Conservation (phyloP, 495 filamentous ascomycete species). For the Ascodesmis nigricans region DNA sequence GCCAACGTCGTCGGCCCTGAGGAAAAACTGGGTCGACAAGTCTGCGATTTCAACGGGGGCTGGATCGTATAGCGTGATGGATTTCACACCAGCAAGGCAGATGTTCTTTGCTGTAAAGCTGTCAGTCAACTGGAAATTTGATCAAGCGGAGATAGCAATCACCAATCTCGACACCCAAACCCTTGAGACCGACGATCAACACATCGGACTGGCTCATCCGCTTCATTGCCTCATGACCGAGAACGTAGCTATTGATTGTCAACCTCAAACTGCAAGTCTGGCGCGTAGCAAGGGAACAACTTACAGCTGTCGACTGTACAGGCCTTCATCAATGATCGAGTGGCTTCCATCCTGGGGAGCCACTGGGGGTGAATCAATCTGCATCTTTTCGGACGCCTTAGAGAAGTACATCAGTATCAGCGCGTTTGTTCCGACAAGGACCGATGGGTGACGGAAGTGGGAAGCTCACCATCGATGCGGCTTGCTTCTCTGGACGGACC, state of each 20-base stretch:
- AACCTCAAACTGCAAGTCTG: conserved; percentile 3
- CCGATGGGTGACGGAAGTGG: background rate
- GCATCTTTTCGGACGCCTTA: conserved; percentile 21
- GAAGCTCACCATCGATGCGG: conserved; percentile 18
- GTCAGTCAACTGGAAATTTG: conserved; percentile 1
- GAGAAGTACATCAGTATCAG: conserved; percentile 2
- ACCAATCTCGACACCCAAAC: conserved; percentile 88
- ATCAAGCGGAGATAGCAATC: conserved; percentile 15
- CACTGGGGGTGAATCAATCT: conserved; percentile 26
- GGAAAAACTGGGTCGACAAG: conserved; percentile 52
- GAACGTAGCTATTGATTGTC: conserved; percentile 41
- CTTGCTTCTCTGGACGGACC: conserved; percentile 21
- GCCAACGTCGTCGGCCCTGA: conserved; percentile 68
- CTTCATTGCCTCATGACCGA: conserved; percentile 99
- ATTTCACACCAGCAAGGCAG: conserved; percentile 83
- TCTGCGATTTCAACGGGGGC: conserved; percentile 16
- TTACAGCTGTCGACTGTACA: conserved; percentile 90
- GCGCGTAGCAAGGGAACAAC: conserved; percentile 11
- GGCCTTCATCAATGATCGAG: conserved; percentile 72
- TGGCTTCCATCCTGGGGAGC: conserved; percentile 22
- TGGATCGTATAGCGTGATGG: conserved; percentile 23
- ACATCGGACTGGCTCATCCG: conserved; percentile 94
- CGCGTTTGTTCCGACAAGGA: background rate
- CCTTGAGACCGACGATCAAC: conserved; percentile 75
- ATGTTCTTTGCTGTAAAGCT: conserved; percentile 65